These are phyloP conservation scores for Penicillium sp. DNA, from an alignment of 2,329 filamentous ascomycete species.

Conservation along the genomic window DNA sequence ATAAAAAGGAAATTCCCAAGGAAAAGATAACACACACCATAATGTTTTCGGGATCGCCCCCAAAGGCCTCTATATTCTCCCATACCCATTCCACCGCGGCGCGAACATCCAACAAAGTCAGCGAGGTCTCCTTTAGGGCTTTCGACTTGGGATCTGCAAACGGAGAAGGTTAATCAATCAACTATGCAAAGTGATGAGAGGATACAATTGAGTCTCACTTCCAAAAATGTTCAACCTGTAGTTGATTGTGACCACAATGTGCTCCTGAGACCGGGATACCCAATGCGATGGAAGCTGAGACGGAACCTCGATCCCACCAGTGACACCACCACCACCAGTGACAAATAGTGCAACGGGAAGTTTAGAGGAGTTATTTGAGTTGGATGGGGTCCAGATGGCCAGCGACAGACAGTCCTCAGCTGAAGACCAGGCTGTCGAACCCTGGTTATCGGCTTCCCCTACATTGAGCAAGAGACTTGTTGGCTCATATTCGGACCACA, in stretches of 20 bases:
- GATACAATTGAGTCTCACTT: background rate
- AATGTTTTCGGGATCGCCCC: constrained; percentile 33
- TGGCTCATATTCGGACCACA: constrained; percentile 27
- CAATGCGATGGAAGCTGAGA: constrained; percentile 25
- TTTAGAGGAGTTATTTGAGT: constrained; percentile 10
- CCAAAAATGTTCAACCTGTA: constrained; percentile 31
- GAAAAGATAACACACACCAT: constrained; percentile 6
- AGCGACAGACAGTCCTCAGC: constrained; percentile 47
- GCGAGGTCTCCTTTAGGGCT: constrained; percentile 24
- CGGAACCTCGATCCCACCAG: constrained; percentile 39
- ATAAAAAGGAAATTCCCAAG: background rate
- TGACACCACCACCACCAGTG: constrained; percentile 22
- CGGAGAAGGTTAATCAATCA: background rate
- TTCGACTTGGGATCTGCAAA: constrained; percentile 14
- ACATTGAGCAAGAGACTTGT: constrained; percentile 7
- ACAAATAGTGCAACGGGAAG: constrained; percentile 25
- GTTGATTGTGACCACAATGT: constrained; percentile 44
- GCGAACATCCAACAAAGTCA: constrained; percentile 18
- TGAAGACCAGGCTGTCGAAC: constrained; percentile 17
- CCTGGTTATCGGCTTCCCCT: constrained; percentile 15
- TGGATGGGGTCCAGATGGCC: constrained; percentile 44
- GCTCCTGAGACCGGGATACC: constrained; percentile 41
- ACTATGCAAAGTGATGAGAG: background rate
- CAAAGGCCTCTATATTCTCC: constrained; percentile 36
- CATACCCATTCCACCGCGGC: constrained; percentile 32